A percentile compares a stretch with the other conserved stretches of the same genome.
These are phyloP conservation scores for Penicillium daleae DNA, from an alignment of 495 filamentous ascomycete species.

Conservation along the genomic window DNA sequence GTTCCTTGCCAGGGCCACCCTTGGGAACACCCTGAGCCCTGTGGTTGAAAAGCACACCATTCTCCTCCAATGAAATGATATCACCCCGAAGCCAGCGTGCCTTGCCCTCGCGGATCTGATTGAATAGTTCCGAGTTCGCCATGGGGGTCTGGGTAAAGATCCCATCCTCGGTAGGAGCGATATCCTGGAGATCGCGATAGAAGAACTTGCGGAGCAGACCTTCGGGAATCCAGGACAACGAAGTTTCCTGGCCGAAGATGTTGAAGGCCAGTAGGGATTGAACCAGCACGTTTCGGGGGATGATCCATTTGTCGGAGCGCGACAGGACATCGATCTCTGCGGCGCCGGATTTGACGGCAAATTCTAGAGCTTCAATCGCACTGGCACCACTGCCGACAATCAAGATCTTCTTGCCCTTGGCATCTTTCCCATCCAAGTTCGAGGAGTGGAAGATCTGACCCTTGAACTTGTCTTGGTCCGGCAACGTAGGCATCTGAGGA, in stretches of 20 bases:
- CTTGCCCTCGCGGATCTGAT: constrained; percentile 74
- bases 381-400: constrained; percentile 81
- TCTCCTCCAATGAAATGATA: constrained; percentile 64
- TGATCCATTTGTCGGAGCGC: constrained; percentile 86
- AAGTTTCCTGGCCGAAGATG: constrained; percentile 76
- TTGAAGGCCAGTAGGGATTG: constrained; percentile 77
- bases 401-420: constrained; percentile 71
- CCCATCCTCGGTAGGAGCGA: constrained; percentile 67
- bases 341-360: constrained; percentile 68
- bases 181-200: constrained; percentile 80
- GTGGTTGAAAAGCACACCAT: constrained; percentile 70
- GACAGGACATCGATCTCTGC: constrained; percentile 72
- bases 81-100: constrained; percentile 83
- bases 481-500: constrained; percentile 69
- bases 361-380: constrained; percentile 84
- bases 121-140: constrained; percentile 80
- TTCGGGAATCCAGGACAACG: constrained; percentile 78
- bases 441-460: constrained; percentile 75
- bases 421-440: constrained; percentile 69
- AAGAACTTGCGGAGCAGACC: constrained; percentile 75
- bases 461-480: constrained; percentile 66
- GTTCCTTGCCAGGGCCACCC: constrained; percentile 67
- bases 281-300: constrained; percentile 75
- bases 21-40: constrained; percentile 73
- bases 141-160: constrained; percentile 82